Conservation (phyloP, 345 rosid genomes). For the Firmiana major region DNA sequence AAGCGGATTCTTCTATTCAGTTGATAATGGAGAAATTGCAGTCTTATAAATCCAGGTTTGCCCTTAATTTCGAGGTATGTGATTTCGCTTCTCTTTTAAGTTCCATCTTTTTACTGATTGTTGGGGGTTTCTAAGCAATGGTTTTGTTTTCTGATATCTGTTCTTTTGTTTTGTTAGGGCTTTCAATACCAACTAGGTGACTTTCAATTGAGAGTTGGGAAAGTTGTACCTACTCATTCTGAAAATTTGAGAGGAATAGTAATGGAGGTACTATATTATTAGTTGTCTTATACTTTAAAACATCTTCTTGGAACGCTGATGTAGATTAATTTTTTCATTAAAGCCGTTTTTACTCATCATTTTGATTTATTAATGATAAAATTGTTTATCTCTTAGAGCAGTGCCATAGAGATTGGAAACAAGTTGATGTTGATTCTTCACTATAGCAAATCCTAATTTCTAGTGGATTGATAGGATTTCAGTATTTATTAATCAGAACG, state of each 20-base stretch:
- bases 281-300: not conserved
- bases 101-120: not conserved
- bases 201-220: slow-evolving; percentile 83
- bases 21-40: slow-evolving; percentile 93
- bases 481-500: not conserved
- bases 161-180: slow-evolving; percentile 40
- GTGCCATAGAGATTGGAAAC: not conserved
- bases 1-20: slow-evolving; percentile 79
- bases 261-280: slow-evolving; percentile 67
- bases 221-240: slow-evolving; percentile 74
- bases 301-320: not conserved
- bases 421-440: not conserved
- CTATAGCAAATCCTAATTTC: not conserved
- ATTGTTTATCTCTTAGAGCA: not conserved
- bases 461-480: not conserved
- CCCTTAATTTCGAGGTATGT: slow-evolving; percentile 69
- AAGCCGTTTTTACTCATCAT: not conserved
- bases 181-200: slow-evolving; percentile 88
- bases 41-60: slow-evolving; percentile 73
- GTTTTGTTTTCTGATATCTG: not conserved
- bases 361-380: not conserved
- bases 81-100: not conserved
- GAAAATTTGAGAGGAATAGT: slow-evolving; percentile 87
- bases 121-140: not conserved
- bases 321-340: not conserved